Base-by-base conservation (phyloP, 2,329 filamentous ascomycete species). In the Sporothrix dimorphospora region DNA sequence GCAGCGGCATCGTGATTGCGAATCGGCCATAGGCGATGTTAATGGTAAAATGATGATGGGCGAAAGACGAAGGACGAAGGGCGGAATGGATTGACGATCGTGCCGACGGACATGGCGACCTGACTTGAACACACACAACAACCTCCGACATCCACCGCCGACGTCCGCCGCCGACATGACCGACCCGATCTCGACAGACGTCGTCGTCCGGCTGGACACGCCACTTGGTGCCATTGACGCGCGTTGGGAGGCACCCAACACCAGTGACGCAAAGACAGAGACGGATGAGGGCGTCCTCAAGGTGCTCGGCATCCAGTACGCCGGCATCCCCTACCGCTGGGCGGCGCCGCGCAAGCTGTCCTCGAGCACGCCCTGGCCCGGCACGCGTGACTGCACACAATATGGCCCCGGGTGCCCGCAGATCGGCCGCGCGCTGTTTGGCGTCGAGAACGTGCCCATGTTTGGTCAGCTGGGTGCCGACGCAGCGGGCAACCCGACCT, bases 191-290 rank as follows among this genome's bases (percentile, higher is more conserved):
- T 7, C 21, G n/a, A 27, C 61, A 24, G 75, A 14, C 79, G 78
- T 8, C 76, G 47, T 55, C 8, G 66, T 42, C 66, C 66, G 30
- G 9, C 27, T 68, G n/a, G 19, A 47, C 6, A 69, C 67, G 16
- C 66, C 66, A 4, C 51, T 47, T 16, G 67, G 67, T 34, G 49
- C 78, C 30, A 47, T 70, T 16, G 75, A 74, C 0, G 78, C 77
- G 5, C 78, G 78, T 51, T 69, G 79, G 65, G 16, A 79, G 73
- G 14, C n/a, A n/a, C n/a, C n/a, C n/a, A n/a, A n/a, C n/a, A n/a
- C n/a, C n/a, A n/a, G n/a, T n/a, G n/a, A n/a, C n/a, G n/a, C n/a
- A n/a, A n/a, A 77, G 78, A 1, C 76, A 76, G 3, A 51, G 49
- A 19, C 21, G 47, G 42, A 72, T 72, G 38, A 76, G 73, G 0